Percentiles rank a stretch among this genome's conserved stretches.
phyloP scores from a whole-genome alignment of 345 rosid species.

The Cardamine occulta region DNA sequence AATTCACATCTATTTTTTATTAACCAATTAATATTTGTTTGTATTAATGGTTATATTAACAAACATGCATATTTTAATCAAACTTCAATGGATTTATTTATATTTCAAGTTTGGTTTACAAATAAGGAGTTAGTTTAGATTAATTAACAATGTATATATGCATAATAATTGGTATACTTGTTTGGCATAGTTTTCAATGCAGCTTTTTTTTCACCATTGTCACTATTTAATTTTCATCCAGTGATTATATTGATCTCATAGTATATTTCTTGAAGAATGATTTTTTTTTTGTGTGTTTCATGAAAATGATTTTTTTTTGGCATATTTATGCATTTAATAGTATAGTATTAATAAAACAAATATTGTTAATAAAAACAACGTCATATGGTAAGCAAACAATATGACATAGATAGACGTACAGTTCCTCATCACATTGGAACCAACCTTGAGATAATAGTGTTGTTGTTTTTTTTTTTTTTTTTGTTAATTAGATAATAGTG shows the following conservation, averaged over 20 bases:
- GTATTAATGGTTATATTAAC: background rate
- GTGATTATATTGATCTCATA: too few relatives aligned
- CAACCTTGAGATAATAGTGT: constrained; percentile 10
- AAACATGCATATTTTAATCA: background rate
- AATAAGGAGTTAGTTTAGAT: background rate
- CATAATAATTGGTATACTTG: background rate
- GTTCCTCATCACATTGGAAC: background rate
- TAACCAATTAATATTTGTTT: background rate
- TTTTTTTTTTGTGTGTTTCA: background rate
- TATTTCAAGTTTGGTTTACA: background rate
- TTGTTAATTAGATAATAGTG: background rate
- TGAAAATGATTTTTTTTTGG: background rate
- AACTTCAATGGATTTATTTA: background rate
- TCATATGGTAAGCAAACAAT: constrained; percentile 33
- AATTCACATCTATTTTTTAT: background rate
- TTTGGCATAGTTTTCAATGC: background rate
- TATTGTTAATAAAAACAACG: background rate
- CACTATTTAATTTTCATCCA: background rate
- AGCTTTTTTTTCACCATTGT: background rate
- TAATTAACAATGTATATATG: background rate
- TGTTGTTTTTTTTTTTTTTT: background rate
- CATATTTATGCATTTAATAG: background rate
- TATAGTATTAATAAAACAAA: background rate
- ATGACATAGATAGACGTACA: constrained; percentile 3
- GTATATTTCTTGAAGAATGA: background rate